Conservation (phyloP, 225 moss, liverwort and hornwort species). For the Sphagnum tenellum region DNA sequence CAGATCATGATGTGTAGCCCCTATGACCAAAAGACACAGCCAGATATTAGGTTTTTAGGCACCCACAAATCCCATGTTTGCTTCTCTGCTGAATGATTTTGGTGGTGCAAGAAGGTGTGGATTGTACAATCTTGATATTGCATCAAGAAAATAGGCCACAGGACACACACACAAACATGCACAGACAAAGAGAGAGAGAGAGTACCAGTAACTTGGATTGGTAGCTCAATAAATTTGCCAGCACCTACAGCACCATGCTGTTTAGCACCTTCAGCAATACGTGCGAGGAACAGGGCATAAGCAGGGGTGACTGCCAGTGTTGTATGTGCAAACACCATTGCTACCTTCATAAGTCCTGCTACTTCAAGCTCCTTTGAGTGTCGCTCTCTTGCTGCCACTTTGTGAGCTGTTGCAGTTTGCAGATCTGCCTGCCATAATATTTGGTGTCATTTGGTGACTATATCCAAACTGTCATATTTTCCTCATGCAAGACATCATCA, state of each 20-base stretch:
- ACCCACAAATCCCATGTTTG: too few species aligned
- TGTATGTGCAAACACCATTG: slow-evolving; percentile 46
- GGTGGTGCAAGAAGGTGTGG: too few species aligned
- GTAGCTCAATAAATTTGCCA: slow-evolving; percentile 54
- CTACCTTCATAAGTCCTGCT: slow-evolving; percentile 60
- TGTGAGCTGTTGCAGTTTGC: slow-evolving; percentile 44
- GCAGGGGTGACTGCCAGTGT: slow-evolving; percentile 47
- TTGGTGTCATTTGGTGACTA: too few species aligned
- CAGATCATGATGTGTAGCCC: slow-evolving; percentile 12
- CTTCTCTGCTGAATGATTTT: too few species aligned
- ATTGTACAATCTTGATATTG: too few species aligned
- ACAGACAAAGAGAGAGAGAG: too few species aligned
- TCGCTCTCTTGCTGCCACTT: slow-evolving; percentile 41
- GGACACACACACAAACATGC: too few species aligned
- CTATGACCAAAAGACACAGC: slow-evolving; percentile 7
- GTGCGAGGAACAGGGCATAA: slow-evolving; percentile 53
- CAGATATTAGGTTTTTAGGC: too few species aligned
- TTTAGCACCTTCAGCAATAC: slow-evolving; percentile 47
- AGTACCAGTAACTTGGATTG: slow-evolving; percentile 46
- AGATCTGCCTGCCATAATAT: slow-evolving; percentile 45
- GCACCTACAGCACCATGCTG: slow-evolving; percentile 39
- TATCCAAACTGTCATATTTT: too few species aligned
- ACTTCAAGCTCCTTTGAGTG: slow-evolving; percentile 46
- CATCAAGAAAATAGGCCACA: too few species aligned
- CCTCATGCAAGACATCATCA: too few species aligned